Base-by-base conservation (phyloP, 495 filamentous ascomycete species). In the Amniculicola lignicola region DNA sequence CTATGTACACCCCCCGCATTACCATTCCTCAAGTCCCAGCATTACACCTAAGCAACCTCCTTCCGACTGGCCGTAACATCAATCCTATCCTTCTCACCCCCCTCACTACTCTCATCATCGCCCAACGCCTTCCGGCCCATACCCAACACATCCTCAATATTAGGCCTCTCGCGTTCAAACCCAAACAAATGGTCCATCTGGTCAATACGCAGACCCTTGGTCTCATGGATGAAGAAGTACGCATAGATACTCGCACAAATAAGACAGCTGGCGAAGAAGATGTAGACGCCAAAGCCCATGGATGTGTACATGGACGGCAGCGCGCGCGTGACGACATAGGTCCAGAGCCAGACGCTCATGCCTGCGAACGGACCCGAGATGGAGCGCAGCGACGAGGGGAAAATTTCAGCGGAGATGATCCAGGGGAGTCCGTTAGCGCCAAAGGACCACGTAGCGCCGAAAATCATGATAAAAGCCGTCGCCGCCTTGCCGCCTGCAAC, bases 401-500 rank as follows among this genome's bases (percentile, higher is more conserved):
- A 66, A 27, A 66, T 64, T 29, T 66, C 63, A 21, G 63, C 44
- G 11, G 46, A 52, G 37, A 66, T 66, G 42, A 66, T 66, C 63
- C 63, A 66, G 3, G 63, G 60, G 4, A 66, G 28, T 12, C 60
- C 60, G 38, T 64, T 64, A 7, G 60, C 60, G 14, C 54, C 58
- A n/a, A 57, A 57, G 1, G 45, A 48, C 60, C 60, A 66, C 3
- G 55, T 57, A 7, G 63, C 63, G 5, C 60, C 63, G 37, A 63
- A 74, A 24, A 74, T 69, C 71, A 72, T 72, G 37, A 74, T 72
- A 35, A 70, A 61, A 12, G 64, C 71, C 4, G 67, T 72, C 18
- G 71, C 72, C 4, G 67, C 72, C 41, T 57, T 57, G 10, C 53
- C 53, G 2, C 53, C 53, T 3, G 64, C 59, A 51, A 67, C 53